Evolutionary conservation across 164 flowering plant species (phyloP).

Genomic region (Sextonia rubra): DNA sequence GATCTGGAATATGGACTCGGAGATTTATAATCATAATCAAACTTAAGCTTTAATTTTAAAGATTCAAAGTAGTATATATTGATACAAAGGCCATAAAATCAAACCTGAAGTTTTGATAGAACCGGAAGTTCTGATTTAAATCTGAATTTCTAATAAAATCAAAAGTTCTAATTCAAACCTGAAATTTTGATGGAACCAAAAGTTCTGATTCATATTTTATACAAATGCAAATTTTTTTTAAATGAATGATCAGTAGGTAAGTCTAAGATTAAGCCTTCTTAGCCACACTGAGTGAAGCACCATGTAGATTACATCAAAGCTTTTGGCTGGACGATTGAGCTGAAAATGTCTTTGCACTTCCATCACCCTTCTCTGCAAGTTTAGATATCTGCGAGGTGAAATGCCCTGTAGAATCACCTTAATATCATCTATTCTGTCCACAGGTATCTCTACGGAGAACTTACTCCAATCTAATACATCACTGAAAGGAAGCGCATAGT

Average conservation of each 20-base stretch:
- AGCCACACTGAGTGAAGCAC: slow-evolving; percentile 10
- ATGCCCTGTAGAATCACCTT: slow-evolving; percentile 8
- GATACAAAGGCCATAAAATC: too few species aligned
- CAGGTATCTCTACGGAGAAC: slow-evolving; percentile 8
- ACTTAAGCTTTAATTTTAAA: too few species aligned
- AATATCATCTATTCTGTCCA: not conserved
- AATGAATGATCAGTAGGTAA: not conserved
- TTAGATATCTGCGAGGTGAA: not conserved
- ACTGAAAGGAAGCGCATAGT: slow-evolving; percentile 10
- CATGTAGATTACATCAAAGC: slow-evolving; percentile 7
- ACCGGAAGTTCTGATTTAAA: too few species aligned
- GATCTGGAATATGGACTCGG: too few species aligned
- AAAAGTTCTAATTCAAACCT: too few species aligned
- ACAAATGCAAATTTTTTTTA: not conserved
- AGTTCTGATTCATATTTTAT: too few species aligned
- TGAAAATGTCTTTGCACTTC: slow-evolving; percentile 1
- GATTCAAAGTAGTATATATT: too few species aligned
- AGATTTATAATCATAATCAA: too few species aligned
- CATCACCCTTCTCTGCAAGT: slow-evolving; percentile 2
- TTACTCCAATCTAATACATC: slow-evolving; percentile 16
- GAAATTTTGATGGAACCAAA: too few species aligned
- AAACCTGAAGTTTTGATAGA: too few species aligned
- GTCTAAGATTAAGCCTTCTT: slow-evolving; percentile 7
- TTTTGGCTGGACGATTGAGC: slow-evolving; percentile 5
- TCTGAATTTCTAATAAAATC: too few species aligned